These are phyloP conservation scores for Saccharomycopsis malanga DNA, from an alignment of 805 yeast species.

Conservation along the genomic window DNA sequence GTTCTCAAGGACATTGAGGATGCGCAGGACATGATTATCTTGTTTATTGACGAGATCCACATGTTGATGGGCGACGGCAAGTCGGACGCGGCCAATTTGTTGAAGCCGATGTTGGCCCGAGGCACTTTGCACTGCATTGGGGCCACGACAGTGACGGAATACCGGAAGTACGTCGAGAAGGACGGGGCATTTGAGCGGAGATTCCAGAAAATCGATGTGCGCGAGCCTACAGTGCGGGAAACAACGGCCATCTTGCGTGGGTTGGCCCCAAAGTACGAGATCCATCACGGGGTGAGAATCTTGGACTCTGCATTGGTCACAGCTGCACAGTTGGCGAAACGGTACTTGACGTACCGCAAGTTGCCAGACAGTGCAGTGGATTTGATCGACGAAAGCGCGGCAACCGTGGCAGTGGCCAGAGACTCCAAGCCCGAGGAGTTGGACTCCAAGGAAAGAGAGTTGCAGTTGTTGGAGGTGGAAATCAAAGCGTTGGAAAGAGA, in stretches of 20 bases:
- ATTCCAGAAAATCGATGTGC: slow-evolving; percentile 94
- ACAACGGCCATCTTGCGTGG: slow-evolving; percentile 96
- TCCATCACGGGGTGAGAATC: slow-evolving; percentile 96
- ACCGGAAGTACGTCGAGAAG: slow-evolving; percentile 85
- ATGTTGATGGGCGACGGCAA: slow-evolving; percentile 99
- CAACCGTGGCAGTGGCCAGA: slow-evolving; percentile 95
- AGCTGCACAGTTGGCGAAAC: slow-evolving; percentile 90
- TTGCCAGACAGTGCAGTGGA: slow-evolving; percentile 97
- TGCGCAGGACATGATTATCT: slow-evolving; percentile 74
- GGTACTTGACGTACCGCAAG: slow-evolving; percentile 91
- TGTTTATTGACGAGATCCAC: slow-evolving; percentile 96
- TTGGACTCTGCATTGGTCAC: slow-evolving; percentile 89
- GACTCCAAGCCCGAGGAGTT: slow-evolving; percentile 97
- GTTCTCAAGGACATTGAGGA: slow-evolving; percentile 91
- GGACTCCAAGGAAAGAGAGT: slow-evolving; percentile 87
- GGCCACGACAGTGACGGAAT: slow-evolving; percentile 94
- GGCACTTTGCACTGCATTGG: slow-evolving; percentile 96
- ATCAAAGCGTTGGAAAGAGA: slow-evolving; percentile 96
- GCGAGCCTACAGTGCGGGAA: slow-evolving; percentile 86
- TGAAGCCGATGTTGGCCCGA: slow-evolving; percentile 96
- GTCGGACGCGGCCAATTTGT: slow-evolving; percentile 91
- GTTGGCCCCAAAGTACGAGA: slow-evolving; percentile 87
- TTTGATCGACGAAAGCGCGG: slow-evolving; percentile 92
- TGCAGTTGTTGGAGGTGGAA: slow-evolving; percentile 88
- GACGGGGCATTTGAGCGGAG: slow-evolving; percentile 99